Evolutionary conservation across 192 early-diverging fungal species (phyloP), one percentile per base, ranked within the genome.

Genomic region (Coemansia sp.): DNA sequence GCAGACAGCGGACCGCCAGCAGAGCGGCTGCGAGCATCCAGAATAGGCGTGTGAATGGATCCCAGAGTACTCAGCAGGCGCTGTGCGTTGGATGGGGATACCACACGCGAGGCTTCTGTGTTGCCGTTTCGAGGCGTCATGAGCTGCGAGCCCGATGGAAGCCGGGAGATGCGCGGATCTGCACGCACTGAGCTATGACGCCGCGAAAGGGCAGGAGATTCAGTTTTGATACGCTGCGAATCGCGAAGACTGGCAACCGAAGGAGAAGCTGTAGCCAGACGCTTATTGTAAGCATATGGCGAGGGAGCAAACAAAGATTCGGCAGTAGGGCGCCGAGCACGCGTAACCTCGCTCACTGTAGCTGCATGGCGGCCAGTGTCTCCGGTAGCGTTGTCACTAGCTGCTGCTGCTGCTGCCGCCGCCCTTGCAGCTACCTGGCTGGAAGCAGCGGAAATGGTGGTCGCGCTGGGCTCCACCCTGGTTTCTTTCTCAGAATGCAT

Each of bases 201-300:
- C 10, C 72, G 72, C 16, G 67, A 65, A 6, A 70, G 51, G 7
- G 61, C 53, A 14, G 66, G 61, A 12, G 50, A 44, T 31, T 71
- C 55, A 28, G 33, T 47, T 31, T 52, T 70, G 37, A 54, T 51
- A n/a, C 68, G 63, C 16, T 48, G 60, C 50, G 63, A 63, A 18
- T 78, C 68, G 52, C 63, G 68, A n/a, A 71, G 38, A 28, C 59
- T 70, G 15, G 74, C 74, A 0, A 71, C 57, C 19, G 64, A 70
- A 2, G 74, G 68, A 16, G 74, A 64, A 0, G 74, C 74, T 1
- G 64, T 48, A 8, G 68, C 74, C 40, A 78, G 59, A 6, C 48
- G 65, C 49, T 67, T 62, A 56, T 78, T 78, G 20, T 78, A 78
- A n/a, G 74, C 74, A 63, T 71, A 78, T 6, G 74, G 67, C 35